Conservation (phyloP, 73 alveolate genomes). For the Paramecium tetraurelia region DNA sequence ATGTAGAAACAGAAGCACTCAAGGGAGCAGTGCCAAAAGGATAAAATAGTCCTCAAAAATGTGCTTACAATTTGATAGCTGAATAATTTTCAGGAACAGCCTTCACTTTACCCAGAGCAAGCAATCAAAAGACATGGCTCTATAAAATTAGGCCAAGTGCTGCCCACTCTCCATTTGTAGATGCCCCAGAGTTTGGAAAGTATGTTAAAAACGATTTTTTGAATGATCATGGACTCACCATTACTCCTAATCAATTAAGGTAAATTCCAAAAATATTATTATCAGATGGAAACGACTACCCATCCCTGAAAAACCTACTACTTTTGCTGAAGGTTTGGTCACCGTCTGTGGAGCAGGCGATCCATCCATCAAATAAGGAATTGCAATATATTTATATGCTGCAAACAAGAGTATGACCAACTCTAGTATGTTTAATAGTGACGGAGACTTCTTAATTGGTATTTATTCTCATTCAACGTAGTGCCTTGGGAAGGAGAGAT, state of each 20-base stretch:
- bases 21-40: slow-evolving; percentile 84
- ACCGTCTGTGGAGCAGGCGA: slow-evolving; percentile 88
- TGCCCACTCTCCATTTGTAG: slow-evolving; percentile 72
- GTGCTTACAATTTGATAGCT: slow-evolving; percentile 82
- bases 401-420: slow-evolving; percentile 80
- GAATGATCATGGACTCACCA: slow-evolving; percentile 62
- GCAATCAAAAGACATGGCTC: slow-evolving; percentile 78
- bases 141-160: slow-evolving; percentile 82
- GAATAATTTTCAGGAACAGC: slow-evolving; percentile 91
- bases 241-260: slow-evolving; percentile 74
- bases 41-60: slow-evolving; percentile 78
- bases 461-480: neutral
- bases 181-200: slow-evolving; percentile 4
- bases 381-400: slow-evolving; percentile 75
- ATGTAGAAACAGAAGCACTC: slow-evolving; percentile 77
- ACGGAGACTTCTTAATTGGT: slow-evolving; percentile 78
- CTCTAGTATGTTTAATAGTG: slow-evolving; percentile 75
- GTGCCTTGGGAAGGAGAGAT: slow-evolving; percentile 83
- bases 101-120: slow-evolving; percentile 78
- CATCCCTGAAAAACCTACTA: slow-evolving; percentile 64
- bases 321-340: slow-evolving; percentile 76
- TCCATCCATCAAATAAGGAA: slow-evolving; percentile 80
- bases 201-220: slow-evolving; percentile 63
- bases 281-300: slow-evolving; percentile 74
- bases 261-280: neutral